phyloP scores from a whole-genome alignment of 139 green algal species.

The Tetraselmis chui region DNA sequence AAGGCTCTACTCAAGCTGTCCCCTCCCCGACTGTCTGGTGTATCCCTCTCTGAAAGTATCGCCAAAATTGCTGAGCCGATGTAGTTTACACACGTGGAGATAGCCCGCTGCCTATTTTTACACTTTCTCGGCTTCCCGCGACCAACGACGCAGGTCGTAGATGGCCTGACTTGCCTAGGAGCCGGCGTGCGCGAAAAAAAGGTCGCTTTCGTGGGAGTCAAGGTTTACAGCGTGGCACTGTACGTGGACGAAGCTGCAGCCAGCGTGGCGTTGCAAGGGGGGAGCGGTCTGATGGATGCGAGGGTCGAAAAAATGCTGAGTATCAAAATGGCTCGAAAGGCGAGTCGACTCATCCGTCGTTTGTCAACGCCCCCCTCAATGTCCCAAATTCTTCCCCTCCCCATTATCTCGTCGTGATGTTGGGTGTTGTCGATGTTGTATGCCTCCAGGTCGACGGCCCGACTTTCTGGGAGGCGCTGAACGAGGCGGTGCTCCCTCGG shows the following conservation, averaged over 20 bases:
- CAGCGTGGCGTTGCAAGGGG: background rate
- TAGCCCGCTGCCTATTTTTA: no score
- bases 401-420: no score
- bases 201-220: constrained; percentile 20
- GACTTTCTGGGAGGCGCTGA: constrained; percentile 1
- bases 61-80: no score
- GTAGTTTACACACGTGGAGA: no score
- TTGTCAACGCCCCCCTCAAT: no score
- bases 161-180: background rate
- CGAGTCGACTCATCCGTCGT: no score
- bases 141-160: background rate
- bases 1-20: no score
- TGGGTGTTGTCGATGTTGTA: no score
- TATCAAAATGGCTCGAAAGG: constrained; percentile 3
- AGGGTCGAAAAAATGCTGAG: constrained; percentile 14
- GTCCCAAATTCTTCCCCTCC: no score
- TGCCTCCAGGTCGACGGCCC: background rate
- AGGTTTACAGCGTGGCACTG: constrained; percentile 20
- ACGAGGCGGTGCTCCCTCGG: background rate
- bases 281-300: background rate
- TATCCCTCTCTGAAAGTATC: no score
- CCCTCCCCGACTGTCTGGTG: no score
- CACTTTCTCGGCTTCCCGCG: no score
- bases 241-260: constrained; percentile 16
- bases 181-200: constrained; percentile 18